A percentile compares a stretch with the other conserved stretches of the same genome.
Conservation (phyloP, 2,329 filamentous ascomycete species). For the Paraphoma chrysanthemicola region DNA sequence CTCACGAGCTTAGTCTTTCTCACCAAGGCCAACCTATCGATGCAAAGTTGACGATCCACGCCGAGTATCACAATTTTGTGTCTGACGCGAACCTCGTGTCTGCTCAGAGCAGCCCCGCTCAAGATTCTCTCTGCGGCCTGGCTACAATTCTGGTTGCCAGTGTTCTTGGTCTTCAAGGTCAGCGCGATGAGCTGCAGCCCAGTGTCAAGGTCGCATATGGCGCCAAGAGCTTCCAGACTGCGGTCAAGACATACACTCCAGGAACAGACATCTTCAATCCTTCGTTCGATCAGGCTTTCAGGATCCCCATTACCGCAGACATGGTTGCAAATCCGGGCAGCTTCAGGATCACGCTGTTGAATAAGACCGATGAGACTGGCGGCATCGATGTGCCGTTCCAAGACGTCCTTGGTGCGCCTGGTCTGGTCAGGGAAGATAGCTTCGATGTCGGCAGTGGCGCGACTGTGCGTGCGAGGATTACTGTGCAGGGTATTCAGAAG, state of each 20-base stretch:
- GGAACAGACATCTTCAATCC: slow-evolving; percentile 59
- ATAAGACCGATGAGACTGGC: slow-evolving; percentile 35
- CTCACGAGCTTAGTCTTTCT: slow-evolving; percentile 49
- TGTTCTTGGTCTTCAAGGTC: slow-evolving; percentile 51
- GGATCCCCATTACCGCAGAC: slow-evolving; percentile 50
- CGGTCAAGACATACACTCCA: slow-evolving; percentile 52
- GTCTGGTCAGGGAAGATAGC: slow-evolving; percentile 22
- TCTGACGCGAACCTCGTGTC: slow-evolving; percentile 43
- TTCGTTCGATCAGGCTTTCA: slow-evolving; percentile 55
- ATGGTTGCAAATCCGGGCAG: slow-evolving; percentile 26
- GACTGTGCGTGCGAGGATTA: slow-evolving; percentile 30
- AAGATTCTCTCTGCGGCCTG: slow-evolving; percentile 48
- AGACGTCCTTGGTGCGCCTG: slow-evolving; percentile 32
- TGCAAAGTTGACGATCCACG: slow-evolving; percentile 47
- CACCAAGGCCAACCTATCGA: slow-evolving; percentile 49
- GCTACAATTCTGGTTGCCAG: slow-evolving; percentile 54
- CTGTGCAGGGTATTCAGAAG: slow-evolving; percentile 27
- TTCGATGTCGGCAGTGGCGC: slow-evolving; percentile 38
- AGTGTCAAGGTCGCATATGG: slow-evolving; percentile 56
- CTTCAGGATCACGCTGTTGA: slow-evolving; percentile 38
- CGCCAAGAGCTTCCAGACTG: slow-evolving; percentile 51
- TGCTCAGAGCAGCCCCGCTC: slow-evolving; percentile 29
- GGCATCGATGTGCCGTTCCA: slow-evolving; percentile 32
- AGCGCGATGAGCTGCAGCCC: slow-evolving; percentile 54
- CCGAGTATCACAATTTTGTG: slow-evolving; percentile 53